Conservation (phyloP, 169 alveolate genomes). For the Miamiensis avidus region DNA sequence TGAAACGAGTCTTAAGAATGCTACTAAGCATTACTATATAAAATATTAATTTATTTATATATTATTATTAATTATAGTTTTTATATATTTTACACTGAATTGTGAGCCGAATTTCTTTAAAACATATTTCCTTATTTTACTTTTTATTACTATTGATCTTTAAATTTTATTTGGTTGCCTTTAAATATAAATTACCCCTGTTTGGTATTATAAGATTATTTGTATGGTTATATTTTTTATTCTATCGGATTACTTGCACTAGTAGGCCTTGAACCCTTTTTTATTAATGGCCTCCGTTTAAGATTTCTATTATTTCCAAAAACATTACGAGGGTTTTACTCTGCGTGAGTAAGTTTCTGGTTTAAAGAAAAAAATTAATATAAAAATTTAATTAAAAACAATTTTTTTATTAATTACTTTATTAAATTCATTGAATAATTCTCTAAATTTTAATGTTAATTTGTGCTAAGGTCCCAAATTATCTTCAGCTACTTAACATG, state of each 20-base stretch:
- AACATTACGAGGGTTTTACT: neutral
- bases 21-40: no score
- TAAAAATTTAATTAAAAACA: no score
- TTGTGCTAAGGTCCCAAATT: slow-evolving; percentile 22
- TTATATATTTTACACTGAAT: no score
- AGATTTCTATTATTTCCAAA: neutral
- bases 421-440: slow-evolving; percentile 11
- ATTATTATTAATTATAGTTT: no score
- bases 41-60: no score
- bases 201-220: neutral
- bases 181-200: no score
- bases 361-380: no score
- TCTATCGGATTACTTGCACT: neutral
- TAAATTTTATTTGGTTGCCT: neutral
- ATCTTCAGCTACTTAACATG: slow-evolving; percentile 21
- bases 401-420: neutral
- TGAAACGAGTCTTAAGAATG: no score
- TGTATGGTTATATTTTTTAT: neutral
- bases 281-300: no score
- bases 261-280: neutral
- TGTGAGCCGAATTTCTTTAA: no score
- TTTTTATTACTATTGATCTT: no score
- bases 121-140: no score
- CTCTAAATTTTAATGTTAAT: slow-evolving; percentile 1
- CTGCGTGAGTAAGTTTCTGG: neutral